A percentile compares a stretch with the other conserved stretches of the same genome.
Evolutionary conservation across 2,329 filamentous ascomycete species (phyloP).

Genomic region (Thielaviopsis musarum): DNA sequence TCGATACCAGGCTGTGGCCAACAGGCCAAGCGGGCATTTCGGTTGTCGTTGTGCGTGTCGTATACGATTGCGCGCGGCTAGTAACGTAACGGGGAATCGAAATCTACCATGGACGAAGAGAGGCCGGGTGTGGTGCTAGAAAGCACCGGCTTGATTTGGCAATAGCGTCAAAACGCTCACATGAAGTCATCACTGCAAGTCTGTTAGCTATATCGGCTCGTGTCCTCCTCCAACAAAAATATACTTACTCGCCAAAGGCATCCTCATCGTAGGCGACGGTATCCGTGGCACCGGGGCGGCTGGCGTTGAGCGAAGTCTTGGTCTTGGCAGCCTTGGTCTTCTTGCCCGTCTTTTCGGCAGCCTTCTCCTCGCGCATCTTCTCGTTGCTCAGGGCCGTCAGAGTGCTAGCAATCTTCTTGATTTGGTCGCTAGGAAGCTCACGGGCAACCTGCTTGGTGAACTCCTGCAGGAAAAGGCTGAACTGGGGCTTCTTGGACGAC

Average conservation of each 20-base stretch:
- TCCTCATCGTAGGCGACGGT: constrained; percentile 58
- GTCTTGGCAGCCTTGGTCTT: constrained; percentile 95
- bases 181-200: constrained; percentile 13
- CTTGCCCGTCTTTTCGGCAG: constrained; percentile 83
- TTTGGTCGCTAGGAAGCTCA: constrained; percentile 78
- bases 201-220: background rate
- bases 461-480: constrained; percentile 77
- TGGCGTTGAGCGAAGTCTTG: constrained; percentile 65
- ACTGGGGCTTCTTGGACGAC: constrained; percentile 79
- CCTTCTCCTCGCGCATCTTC: constrained; percentile 98
- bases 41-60: background rate
- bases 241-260: constrained; percentile 63
- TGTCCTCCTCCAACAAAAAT: background rate
- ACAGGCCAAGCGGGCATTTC: background rate
- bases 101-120: background rate
- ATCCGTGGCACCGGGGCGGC: constrained; percentile 46
- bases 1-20: background rate
- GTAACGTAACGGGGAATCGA: background rate
- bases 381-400: constrained; percentile 88
- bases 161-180: constrained; percentile 8
- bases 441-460: constrained; percentile 76
- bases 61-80: background rate
- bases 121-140: background rate
- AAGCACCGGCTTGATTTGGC: background rate
- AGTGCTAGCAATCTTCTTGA: constrained; percentile 84